phyloP scores from a whole-genome alignment of 768 basidiomycete species.

The Tylopilus sp. region DNA sequence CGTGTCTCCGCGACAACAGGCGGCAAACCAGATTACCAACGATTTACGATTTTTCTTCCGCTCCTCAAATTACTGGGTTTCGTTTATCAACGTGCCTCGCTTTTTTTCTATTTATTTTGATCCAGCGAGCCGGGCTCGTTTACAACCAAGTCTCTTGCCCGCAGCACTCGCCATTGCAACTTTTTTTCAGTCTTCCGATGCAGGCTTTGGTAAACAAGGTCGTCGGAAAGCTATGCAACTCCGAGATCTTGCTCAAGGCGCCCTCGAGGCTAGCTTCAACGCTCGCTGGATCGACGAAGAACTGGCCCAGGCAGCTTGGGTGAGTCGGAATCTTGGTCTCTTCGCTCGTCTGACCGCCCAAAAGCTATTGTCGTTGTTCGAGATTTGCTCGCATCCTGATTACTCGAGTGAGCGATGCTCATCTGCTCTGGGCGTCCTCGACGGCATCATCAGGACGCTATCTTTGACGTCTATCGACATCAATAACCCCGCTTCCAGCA shows the following conservation, averaged over 20 bases:
- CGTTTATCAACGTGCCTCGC: constrained; percentile 67
- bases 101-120: constrained; percentile 62
- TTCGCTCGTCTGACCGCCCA: constrained; percentile 6
- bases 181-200: constrained; percentile 68
- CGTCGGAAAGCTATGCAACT: constrained; percentile 56
- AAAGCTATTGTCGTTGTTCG: constrained; percentile 69
- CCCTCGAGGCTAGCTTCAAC: constrained; percentile 67
- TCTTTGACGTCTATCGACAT: constrained; percentile 58
- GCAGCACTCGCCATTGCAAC: constrained; percentile 62
- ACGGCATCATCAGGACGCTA: constrained; percentile 62
- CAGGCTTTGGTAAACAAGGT: constrained; percentile 47
- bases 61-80: constrained; percentile 66
- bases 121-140: constrained; percentile 45
- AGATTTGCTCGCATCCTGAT: constrained; percentile 64
- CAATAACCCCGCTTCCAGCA: constrained; percentile 48
- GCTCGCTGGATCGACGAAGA: constrained; percentile 72
- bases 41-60: constrained; percentile 67
- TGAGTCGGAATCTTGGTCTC: constrained; percentile 30
- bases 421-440: constrained; percentile 59
- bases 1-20: constrained; percentile 43
- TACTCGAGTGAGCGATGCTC: constrained; percentile 51
- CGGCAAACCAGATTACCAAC: constrained; percentile 42
- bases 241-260: constrained; percentile 64
- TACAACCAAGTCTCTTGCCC: constrained; percentile 68
- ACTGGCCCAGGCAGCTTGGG: constrained; percentile 75